These are phyloP conservation scores for Fusarium torreyae DNA, from an alignment of 2,329 filamentous ascomycete genomes.

Conservation along the genomic window DNA sequence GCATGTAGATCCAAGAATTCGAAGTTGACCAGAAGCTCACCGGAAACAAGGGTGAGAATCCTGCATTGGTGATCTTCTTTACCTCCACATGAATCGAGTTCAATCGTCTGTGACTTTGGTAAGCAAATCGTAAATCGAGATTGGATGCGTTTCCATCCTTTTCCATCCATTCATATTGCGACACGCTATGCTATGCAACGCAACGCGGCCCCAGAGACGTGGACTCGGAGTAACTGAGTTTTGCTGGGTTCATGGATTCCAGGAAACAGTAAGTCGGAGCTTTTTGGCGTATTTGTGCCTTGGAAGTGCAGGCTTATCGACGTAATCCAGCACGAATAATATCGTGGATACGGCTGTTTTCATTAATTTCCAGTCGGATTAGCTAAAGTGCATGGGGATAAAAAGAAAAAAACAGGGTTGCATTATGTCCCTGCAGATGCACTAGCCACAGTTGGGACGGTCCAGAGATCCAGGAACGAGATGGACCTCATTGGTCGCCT, in stretches of 20 bases:
- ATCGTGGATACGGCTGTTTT: slow-evolving; percentile 13
- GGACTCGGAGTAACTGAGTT: slow-evolving; percentile 16
- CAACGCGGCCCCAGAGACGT: slow-evolving; percentile 21
- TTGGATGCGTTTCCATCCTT: slow-evolving; percentile 10
- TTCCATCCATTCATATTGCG: slow-evolving; percentile 14
- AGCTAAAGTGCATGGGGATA: slow-evolving; percentile 21
- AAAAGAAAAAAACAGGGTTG: slow-evolving; percentile 33
- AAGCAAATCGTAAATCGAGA: slow-evolving; percentile 34
- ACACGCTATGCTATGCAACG: slow-evolving; percentile 32
- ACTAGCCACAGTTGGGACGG: slow-evolving; percentile 19
- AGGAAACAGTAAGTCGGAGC: slow-evolving; percentile 7
- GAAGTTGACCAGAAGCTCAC: slow-evolving; percentile 40
- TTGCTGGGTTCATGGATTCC: slow-evolving; percentile 22
- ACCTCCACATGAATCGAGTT: slow-evolving; percentile 35
- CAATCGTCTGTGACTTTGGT: slow-evolving; percentile 22
- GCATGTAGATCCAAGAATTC: slow-evolving; percentile 38
- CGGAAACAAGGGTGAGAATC: slow-evolving; percentile 34
- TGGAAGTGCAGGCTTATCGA: slow-evolving; percentile 29
- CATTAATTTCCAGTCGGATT: slow-evolving; percentile 32
- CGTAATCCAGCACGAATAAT: slow-evolving; percentile 29
- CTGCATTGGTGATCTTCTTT: slow-evolving; percentile 30
- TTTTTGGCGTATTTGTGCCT: slow-evolving; percentile 31
- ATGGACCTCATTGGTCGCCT: slow-evolving; percentile 25
- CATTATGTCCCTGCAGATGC: slow-evolving; percentile 39
- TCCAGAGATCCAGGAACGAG: slow-evolving; percentile 36